Conservation (phyloP, 164 flowering plant genomes). For the Vitis cinerea region DNA sequence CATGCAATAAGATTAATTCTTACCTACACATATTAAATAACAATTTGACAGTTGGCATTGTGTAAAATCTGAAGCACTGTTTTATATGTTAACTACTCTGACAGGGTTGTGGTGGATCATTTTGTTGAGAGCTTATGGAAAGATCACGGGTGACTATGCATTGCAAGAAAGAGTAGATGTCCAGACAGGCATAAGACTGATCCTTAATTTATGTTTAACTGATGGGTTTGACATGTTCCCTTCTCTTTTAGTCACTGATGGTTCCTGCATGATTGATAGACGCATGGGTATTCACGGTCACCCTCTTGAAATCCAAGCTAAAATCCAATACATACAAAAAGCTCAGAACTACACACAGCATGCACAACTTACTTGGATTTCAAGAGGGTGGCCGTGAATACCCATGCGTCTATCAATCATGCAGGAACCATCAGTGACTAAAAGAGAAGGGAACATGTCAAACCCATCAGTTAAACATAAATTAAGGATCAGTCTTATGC, state of each 20-base stretch:
- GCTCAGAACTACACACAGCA: too few relatives aligned
- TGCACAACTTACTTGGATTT: too few relatives aligned
- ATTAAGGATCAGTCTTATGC: too few relatives aligned
- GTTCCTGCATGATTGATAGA: conserved; percentile 95
- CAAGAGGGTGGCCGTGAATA: too few relatives aligned
- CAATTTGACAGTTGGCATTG: neutral
- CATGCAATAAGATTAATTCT: neutral
- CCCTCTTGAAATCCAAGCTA: conserved; percentile 95
- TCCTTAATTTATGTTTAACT: conserved; percentile 71
- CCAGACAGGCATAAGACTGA: conserved; percentile 81
- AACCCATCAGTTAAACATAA: too few relatives aligned
- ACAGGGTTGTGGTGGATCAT: conserved; percentile 98
- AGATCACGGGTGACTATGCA: conserved; percentile 78
- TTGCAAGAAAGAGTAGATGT: conserved; percentile 92
- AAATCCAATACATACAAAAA: too few relatives aligned
- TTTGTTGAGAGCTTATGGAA: conserved; percentile 90
- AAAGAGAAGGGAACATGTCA: too few relatives aligned
- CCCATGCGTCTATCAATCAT: too few relatives aligned
- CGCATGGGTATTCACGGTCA: conserved; percentile 97
- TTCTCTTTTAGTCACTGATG: conserved; percentile 84
- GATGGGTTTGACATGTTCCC: conserved; percentile 99
- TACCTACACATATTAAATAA: too few relatives aligned
- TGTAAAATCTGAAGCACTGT: neutral
- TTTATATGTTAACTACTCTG: neutral
- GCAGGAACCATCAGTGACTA: too few relatives aligned